phyloP scores from a whole-genome alignment of 2,329 filamentous ascomycete species.

The Curvularia spicifera region DNA sequence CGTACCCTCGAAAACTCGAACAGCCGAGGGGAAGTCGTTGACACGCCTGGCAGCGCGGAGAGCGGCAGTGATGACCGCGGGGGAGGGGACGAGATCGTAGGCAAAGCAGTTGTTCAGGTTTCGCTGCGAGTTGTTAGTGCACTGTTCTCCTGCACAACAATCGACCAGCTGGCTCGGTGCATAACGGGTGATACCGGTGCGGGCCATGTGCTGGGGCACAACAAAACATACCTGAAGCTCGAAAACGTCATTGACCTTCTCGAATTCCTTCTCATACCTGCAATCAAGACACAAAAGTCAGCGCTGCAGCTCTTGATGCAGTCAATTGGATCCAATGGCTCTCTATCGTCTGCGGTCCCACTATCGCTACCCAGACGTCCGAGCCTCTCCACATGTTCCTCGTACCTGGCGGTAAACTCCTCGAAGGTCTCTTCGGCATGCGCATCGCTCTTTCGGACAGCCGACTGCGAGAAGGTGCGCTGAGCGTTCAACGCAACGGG shows the following conservation, averaged over 20 bases:
- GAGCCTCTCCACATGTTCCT: constrained; percentile 31
- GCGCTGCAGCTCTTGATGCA: constrained; percentile 28
- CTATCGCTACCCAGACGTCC: constrained; percentile 17
- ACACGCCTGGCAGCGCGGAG: constrained; percentile 93
- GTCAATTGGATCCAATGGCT: constrained; percentile 41
- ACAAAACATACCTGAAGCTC: constrained; percentile 86
- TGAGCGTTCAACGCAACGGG: constrained; percentile 44
- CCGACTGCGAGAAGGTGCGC: constrained; percentile 60
- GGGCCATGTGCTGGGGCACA: constrained; percentile 8
- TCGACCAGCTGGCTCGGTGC: constrained; percentile 13
- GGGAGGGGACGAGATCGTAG: constrained; percentile 98
- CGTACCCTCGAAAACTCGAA: constrained; percentile 97
- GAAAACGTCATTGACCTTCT: constrained; percentile 96
- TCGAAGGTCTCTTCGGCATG: constrained; percentile 98
- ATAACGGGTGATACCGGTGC: constrained; percentile 25
- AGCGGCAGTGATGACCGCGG: constrained; percentile 87
- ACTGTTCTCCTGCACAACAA: constrained; percentile 2
- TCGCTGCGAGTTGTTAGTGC: constrained; percentile 61
- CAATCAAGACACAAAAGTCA: constrained; percentile 35
- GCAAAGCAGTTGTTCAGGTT: constrained; percentile 99
- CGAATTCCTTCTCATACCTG: constrained; percentile 99
- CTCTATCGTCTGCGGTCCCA: constrained; percentile 21
- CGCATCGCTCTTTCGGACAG: constrained; percentile 53
- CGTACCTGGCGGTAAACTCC: constrained; percentile 96
- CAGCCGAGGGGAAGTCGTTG: constrained; percentile 97